These are phyloP conservation scores for Cryptococcus deneoformans DNA, from an alignment of 1,284 basidiomycete species.

Conservation along the genomic window DNA sequence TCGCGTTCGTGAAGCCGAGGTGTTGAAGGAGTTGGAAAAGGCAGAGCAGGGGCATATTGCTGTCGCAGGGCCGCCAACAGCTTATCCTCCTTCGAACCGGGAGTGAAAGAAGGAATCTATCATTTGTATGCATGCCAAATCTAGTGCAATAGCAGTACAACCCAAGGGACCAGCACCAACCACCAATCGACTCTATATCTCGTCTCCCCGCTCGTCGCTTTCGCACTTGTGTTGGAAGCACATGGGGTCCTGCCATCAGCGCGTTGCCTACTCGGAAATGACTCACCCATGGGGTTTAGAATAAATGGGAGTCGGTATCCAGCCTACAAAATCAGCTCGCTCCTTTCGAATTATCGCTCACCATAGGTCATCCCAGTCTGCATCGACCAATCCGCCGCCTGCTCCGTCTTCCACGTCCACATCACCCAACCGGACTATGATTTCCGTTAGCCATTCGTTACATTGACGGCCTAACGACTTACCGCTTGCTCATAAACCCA, in stretches of 20 bases:
- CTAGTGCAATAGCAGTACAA: no score
- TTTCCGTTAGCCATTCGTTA: conserved; percentile 1
- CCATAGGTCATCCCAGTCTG: conserved; percentile 39
- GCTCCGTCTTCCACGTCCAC: conserved; percentile 48
- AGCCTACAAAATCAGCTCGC: conserved; percentile 17
- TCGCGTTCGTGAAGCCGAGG: conserved; percentile 35
- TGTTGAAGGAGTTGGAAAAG: conserved; percentile 39
- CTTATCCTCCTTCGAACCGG: no score
- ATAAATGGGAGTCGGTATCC: conserved; percentile 38
- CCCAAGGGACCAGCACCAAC: no score
- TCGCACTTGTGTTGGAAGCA: not conserved
- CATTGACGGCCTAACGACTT: conserved; percentile 3
- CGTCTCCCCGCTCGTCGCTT: no score
- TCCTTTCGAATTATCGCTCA: not conserved
- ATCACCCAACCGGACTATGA: conserved; percentile 31
- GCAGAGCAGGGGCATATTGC: conserved; percentile 24
- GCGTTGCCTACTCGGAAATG: not conserved
- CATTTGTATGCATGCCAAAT: not conserved
- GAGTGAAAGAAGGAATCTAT: not conserved
- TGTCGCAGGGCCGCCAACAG: not conserved
- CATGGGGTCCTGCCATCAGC: conserved; percentile 7
- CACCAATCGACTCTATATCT: no score
- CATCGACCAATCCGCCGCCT: conserved; percentile 65
- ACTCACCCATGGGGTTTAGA: conserved; percentile 38
- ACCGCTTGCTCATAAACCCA: conserved; percentile 44